Evolutionary conservation across 305 asterid genomes (phyloP).

Genomic region (Fraxinus sp.): DNA sequence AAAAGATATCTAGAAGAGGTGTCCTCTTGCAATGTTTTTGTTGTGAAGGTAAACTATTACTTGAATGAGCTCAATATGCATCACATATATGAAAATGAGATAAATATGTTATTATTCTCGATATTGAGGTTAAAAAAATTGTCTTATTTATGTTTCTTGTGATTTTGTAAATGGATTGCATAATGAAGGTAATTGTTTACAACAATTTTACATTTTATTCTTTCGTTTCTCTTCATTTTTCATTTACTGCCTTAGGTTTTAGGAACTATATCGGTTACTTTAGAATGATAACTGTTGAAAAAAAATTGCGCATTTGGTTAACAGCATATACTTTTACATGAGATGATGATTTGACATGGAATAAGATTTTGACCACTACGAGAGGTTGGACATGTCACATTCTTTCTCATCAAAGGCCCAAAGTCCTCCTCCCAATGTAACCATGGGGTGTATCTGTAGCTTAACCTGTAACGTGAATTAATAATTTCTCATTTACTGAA

Average conservation of each 20-base stretch:
- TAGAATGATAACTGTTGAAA: not conserved
- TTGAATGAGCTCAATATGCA: not conserved
- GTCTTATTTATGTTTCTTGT: not conserved
- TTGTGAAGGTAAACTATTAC: constrained; percentile 67
- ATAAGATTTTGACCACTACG: not conserved
- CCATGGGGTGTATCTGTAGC: not conserved
- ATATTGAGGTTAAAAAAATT: not conserved
- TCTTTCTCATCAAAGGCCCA: not conserved
- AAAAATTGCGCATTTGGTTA: not conserved
- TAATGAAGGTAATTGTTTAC: not conserved
- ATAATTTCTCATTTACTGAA: not conserved
- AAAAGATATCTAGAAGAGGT: constrained; percentile 89
- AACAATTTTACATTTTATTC: not conserved
- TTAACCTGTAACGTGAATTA: not conserved
- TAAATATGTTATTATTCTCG: not conserved
- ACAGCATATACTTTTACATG: not conserved
- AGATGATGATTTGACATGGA: not conserved
- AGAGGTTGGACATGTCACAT: not conserved
- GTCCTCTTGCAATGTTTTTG: constrained; percentile 90
- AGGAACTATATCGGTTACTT: not conserved
- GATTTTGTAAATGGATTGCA: not conserved
- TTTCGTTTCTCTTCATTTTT: not conserved
- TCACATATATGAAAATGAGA: not conserved
- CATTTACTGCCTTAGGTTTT: not conserved
- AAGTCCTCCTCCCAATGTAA: not conserved